A percentile compares a stretch with the other conserved stretches of the same genome.
Evolutionary conservation across 139 green algal species (phyloP).

Genomic region (Micractinium sp.): DNA sequence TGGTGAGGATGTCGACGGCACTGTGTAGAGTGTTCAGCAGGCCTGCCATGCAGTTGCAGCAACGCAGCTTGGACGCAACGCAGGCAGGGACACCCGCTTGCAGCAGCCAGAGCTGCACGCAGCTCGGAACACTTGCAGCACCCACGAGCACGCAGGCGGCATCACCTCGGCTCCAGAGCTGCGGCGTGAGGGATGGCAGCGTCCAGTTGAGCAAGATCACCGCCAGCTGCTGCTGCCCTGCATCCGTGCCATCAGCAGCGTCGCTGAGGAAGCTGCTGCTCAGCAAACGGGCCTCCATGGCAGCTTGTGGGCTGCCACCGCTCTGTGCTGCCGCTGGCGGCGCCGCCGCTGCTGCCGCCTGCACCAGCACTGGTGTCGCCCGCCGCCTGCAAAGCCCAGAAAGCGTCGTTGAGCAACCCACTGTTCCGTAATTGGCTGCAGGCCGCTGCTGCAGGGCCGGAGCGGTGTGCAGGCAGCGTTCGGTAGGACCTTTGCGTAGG

Average conservation of each 20-base stretch:
- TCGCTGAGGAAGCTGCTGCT: conserved; percentile 28
- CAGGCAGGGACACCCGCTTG: neutral
- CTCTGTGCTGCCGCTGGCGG: no score
- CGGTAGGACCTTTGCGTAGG: no score
- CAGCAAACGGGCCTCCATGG: conserved; percentile 6
- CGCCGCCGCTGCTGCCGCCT: neutral
- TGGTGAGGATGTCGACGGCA: no score
- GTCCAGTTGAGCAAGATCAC: conserved; percentile 44
- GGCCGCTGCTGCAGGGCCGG: no score
- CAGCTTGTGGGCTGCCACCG: neutral
- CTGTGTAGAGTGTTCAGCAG: no score
- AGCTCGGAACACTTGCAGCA: neutral
- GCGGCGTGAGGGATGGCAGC: conserved; percentile 26
- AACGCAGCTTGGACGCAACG: neutral
- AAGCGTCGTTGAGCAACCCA: no score
- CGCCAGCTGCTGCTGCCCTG: neutral
- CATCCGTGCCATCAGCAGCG: neutral
- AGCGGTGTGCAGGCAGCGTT: no score
- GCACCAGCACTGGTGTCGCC: neutral
- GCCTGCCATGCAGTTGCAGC: neutral
- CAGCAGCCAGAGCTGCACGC: neutral
- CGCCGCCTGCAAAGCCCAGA: neutral
- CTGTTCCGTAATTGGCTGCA: neutral
- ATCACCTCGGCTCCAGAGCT: conserved; percentile 30
- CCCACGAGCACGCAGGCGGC: neutral